Percentiles rank a stretch among this genome's conserved stretches.
These are phyloP conservation scores for Cyberlindnera americana DNA, from an alignment of 805 yeast genomes.

Conservation along the genomic window DNA sequence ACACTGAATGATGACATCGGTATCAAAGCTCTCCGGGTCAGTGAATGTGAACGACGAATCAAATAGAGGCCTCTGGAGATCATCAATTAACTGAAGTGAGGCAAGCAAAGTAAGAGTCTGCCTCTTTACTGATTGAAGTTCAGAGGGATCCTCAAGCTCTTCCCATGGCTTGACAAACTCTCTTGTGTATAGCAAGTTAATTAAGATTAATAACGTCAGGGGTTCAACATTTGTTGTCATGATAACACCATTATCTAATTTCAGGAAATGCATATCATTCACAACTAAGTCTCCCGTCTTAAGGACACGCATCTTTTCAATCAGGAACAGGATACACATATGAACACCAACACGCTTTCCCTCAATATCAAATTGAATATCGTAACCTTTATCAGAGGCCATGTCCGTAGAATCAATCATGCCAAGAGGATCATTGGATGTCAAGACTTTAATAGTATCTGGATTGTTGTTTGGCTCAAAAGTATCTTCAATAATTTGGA, in stretches of 20 bases:
- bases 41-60: conserved; percentile 5
- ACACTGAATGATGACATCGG: conserved; percentile 45
- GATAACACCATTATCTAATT: conserved; percentile 20
- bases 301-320: conserved; percentile 19
- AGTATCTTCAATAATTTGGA: conserved; percentile 17
- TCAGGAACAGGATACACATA: conserved; percentile 11
- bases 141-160: conserved; percentile 9
- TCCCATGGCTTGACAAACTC: conserved; percentile 44
- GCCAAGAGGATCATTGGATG: conserved; percentile 10
- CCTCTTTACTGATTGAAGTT: conserved; percentile 5
- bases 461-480: conserved; percentile 3
- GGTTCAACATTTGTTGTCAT: conserved; percentile 18
- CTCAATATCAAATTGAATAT: conserved; percentile 32
- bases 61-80: conserved; percentile 11
- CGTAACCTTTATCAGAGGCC: conserved; percentile 31
- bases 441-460: background rate
- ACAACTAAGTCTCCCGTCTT: conserved; percentile 31
- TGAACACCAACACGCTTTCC: conserved; percentile 32
- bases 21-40: conserved; percentile 7
- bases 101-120: conserved; percentile 14
- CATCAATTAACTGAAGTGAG: conserved; percentile 15
- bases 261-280: conserved; percentile 18
- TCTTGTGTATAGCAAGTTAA: conserved; percentile 52
- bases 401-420: conserved; percentile 4
- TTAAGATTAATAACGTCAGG: conserved; percentile 35